Evolutionary conservation across 1,284 basidiomycete species (phyloP).

Genomic region (Vanrija pseudolonga): DNA sequence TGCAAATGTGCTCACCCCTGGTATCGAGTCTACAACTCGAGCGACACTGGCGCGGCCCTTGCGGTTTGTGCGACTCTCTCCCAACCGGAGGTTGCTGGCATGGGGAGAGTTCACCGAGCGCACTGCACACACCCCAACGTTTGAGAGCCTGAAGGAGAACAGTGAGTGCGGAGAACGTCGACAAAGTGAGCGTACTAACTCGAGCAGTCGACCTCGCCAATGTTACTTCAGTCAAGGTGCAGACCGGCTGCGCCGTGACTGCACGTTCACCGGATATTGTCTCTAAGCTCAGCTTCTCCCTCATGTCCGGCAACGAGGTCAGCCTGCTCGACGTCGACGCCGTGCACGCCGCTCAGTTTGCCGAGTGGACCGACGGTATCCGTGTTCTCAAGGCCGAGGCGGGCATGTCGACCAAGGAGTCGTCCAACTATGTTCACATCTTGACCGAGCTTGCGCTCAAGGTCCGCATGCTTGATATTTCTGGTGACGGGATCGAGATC

Average conservation of each 20-base stretch:
- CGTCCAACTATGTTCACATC: conserved; percentile 67
- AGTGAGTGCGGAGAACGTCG: conserved; percentile 44
- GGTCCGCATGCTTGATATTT: conserved; percentile 85
- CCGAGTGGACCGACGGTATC: conserved; percentile 94
- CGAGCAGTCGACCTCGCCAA: conserved; percentile 63
- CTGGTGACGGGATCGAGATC: conserved; percentile 87
- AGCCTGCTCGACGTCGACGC: conserved; percentile 83
- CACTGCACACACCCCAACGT: conserved; percentile 19
- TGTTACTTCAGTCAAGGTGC: conserved; percentile 71
- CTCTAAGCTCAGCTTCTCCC: conserved; percentile 74
- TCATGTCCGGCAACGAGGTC: conserved; percentile 62
- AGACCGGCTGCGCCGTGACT: conserved; percentile 63
- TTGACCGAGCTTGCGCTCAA: conserved; percentile 91
- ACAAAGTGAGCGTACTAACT: background rate
- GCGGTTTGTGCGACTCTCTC: conserved; percentile 40
- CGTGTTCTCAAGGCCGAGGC: conserved; percentile 78
- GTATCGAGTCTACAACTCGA: conserved; percentile 22
- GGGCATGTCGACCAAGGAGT: conserved; percentile 69
- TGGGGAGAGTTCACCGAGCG: conserved; percentile 38
- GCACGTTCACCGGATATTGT: conserved; percentile 43
- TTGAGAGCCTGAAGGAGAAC: conserved; percentile 55
- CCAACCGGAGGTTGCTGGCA: conserved; percentile 34
- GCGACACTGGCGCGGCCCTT: conserved; percentile 29
- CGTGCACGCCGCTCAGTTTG: conserved; percentile 76
- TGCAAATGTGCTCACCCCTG: conserved; percentile 24